These are phyloP conservation scores for Yamagishiella unicocca DNA, from an alignment of 139 green algal species.

Conservation along the genomic window DNA sequence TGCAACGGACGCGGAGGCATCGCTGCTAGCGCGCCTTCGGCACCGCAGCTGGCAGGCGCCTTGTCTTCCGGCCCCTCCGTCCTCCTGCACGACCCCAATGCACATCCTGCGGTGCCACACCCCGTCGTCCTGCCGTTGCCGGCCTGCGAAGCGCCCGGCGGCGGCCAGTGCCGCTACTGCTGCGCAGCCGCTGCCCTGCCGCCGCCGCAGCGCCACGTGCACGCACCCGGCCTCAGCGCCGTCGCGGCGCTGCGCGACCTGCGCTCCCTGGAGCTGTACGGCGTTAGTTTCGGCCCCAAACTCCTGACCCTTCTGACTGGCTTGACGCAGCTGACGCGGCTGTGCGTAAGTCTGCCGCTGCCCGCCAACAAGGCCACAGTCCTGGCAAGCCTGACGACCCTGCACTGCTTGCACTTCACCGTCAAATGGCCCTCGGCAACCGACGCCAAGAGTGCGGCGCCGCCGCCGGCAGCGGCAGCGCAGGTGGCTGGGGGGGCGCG, in stretches of 20 bases:
- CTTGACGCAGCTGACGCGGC: conserved; percentile 2
- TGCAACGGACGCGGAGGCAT: no score
- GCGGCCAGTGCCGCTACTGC: neutral
- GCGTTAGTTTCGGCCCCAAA: neutral
- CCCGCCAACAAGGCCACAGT: neutral
- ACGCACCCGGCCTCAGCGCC: neutral
- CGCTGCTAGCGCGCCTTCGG: no score
- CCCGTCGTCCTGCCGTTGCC: neutral
- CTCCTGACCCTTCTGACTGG: neutral
- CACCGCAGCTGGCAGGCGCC: neutral
- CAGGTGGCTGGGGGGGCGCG: no score
- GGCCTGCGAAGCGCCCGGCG: neutral
- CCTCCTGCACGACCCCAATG: no score
- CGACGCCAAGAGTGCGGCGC: no score
- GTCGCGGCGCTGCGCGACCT: neutral
- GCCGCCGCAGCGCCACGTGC: neutral
- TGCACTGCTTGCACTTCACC: conserved; percentile 10
- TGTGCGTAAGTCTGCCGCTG: conserved; percentile 1
- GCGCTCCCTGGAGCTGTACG: conserved; percentile 30
- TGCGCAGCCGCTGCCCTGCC: neutral
- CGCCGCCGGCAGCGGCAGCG: no score
- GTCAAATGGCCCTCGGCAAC: conserved; percentile 31
- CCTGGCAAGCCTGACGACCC: neutral
- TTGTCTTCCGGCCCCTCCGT: no score
- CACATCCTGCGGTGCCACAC: neutral